These are phyloP conservation scores for Fragaria iinumae DNA, from an alignment of 306 rosid genomes.

Conservation along the genomic window DNA sequence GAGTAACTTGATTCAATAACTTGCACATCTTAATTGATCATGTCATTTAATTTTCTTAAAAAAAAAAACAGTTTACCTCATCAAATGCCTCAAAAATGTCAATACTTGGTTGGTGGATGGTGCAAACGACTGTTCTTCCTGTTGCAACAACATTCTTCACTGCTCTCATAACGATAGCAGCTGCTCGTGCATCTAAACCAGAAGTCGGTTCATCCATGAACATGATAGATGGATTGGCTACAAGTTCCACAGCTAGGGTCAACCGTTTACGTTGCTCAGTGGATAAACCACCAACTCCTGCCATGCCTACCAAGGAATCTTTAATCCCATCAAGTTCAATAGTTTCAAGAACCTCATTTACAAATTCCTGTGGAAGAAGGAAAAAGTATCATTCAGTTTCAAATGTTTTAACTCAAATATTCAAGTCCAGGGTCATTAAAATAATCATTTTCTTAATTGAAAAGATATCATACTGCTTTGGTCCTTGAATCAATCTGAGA, in stretches of 20 bases:
- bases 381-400: not conserved
- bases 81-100: slow-evolving; percentile 78
- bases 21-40: not conserved
- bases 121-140: slow-evolving; percentile 77
- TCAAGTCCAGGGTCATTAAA: slow-evolving; percentile 9
- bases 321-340: slow-evolving; percentile 68
- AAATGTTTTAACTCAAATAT: not conserved
- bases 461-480: slow-evolving; percentile 53
- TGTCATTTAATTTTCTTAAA: not conserved
- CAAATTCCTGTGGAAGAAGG: slow-evolving; percentile 54
- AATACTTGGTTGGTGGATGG: slow-evolving; percentile 82
- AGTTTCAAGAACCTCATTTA: slow-evolving; percentile 69
- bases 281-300: slow-evolving; percentile 69
- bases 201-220: slow-evolving; percentile 91
- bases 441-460: not conserved
- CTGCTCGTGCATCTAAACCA: slow-evolving; percentile 80
- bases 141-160: slow-evolving; percentile 73
- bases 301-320: slow-evolving; percentile 63
- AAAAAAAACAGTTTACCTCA: slow-evolving; percentile 47
- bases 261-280: slow-evolving; percentile 80
- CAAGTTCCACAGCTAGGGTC: slow-evolving; percentile 81
- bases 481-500: slow-evolving; percentile 53
- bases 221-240: slow-evolving; percentile 80
- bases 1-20: not conserved
- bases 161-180: slow-evolving; percentile 82